Percentiles rank a stretch among this genome's conserved stretches.
These are phyloP conservation scores for Linnemannia hyalina DNA, from an alignment of 192 early-diverging fungal species.

Conservation along the genomic window DNA sequence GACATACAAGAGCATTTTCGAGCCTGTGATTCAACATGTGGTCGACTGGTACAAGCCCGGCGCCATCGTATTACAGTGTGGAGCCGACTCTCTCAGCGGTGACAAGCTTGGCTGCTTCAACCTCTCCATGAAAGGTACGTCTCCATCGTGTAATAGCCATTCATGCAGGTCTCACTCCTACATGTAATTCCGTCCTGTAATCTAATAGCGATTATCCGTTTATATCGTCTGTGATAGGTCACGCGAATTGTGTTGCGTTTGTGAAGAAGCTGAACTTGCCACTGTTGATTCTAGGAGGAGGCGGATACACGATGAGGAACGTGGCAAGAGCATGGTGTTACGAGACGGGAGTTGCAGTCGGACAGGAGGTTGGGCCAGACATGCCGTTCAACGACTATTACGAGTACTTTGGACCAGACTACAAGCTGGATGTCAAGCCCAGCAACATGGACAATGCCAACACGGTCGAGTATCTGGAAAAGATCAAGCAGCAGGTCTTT, in stretches of 20 bases:
- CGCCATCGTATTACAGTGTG: slow-evolving; percentile 95
- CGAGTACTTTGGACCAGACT: slow-evolving; percentile 93
- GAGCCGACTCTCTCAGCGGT: slow-evolving; percentile 94
- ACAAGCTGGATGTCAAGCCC: slow-evolving; percentile 83
- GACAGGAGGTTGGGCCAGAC: slow-evolving; percentile 69
- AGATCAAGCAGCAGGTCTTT: slow-evolving; percentile 73
- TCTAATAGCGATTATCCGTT: slow-evolving; percentile 1
- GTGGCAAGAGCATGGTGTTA: slow-evolving; percentile 96
- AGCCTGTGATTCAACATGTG: slow-evolving; percentile 79
- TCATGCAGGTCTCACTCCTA: not conserved
- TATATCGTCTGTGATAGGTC: slow-evolving; percentile 58
- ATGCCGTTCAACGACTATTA: slow-evolving; percentile 92
- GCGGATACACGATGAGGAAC: slow-evolving; percentile 98
- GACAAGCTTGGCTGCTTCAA: slow-evolving; percentile 97
- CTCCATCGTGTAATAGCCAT: too few relatives aligned
- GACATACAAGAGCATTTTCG: slow-evolving; percentile 92
- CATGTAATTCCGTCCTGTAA: not conserved
- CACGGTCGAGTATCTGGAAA: slow-evolving; percentile 84
- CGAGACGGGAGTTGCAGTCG: slow-evolving; percentile 89
- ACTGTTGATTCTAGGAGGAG: slow-evolving; percentile 93
- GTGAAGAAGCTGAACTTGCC: slow-evolving; percentile 93
- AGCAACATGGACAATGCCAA: slow-evolving; percentile 93
- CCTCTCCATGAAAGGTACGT: slow-evolving; percentile 82
- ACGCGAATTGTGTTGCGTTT: slow-evolving; percentile 94
- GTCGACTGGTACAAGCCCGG: slow-evolving; percentile 96